Base-by-base conservation (phyloP, 202 grass and related monocot genomes). In the Brachypodium distachyon region DNA sequence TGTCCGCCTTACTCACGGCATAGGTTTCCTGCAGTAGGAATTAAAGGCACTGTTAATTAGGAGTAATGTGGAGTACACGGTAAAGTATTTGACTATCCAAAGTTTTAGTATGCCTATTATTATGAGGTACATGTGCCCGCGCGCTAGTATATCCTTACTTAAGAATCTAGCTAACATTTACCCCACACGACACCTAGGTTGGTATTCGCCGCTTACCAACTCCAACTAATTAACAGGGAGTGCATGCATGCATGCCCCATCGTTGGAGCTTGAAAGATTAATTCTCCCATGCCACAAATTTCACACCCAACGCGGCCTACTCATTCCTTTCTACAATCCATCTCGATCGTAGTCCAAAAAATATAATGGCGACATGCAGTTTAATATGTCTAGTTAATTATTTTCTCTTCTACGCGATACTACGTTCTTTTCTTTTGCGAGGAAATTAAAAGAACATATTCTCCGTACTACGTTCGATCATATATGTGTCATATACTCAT, bases 1-100 rank as follows among this genome's bases (percentile, higher is more conserved):
- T 88, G 42, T 94, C 91, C 10, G 70, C 46, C 13, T 86, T 64
- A 13, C 70, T 78, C 22, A 76, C 14, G 18, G 29, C 60, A 37
- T 81, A 94, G 7, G 77, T 68, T 68, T 86, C 82, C 88, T 90
- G 82, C 22, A 40, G 9, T 43, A 17, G 40, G 18, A 38, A 44
- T n/a, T n/a, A n/a, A n/a, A n/a, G n/a, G n/a, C n/a, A n/a, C n/a
- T n/a, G n/a, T n/a, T n/a, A n/a, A n/a, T n/a, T n/a, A n/a, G n/a
- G n/a, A n/a, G n/a, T n/a, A n/a, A n/a, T n/a, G n/a, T n/a, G n/a
- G n/a, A n/a, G n/a, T n/a, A n/a, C n/a, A n/a, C n/a, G n/a, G n/a
- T n/a, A n/a, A n/a, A n/a, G n/a, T n/a, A n/a, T n/a, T n/a, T n/a
- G n/a, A n/a, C n/a, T n/a, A n/a, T n/a, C n/a, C n/a, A n/a, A n/a